phyloP scores from a whole-genome alignment of 2,329 filamentous ascomycete genomes.

The Cladosporium sphaerospermum region DNA sequence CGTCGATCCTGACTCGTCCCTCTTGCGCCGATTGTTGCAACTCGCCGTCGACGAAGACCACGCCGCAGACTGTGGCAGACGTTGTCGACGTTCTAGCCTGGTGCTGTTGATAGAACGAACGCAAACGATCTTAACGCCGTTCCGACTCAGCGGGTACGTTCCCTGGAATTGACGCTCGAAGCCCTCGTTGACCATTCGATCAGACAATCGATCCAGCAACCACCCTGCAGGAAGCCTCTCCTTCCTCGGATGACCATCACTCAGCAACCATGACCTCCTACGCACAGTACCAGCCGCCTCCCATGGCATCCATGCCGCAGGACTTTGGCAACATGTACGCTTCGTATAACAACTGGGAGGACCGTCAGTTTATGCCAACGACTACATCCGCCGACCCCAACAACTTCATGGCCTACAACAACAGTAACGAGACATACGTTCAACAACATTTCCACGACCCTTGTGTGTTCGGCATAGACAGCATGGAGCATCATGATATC shows the following conservation, averaged over 20 bases:
- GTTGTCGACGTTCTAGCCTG: not conserved
- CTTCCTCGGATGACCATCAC: not conserved
- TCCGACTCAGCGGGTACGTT: too few species aligned
- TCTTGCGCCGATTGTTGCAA: not conserved
- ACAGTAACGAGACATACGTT: slow-evolving; percentile 33
- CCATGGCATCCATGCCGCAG: slow-evolving; percentile 22
- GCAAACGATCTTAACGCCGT: too few species aligned
- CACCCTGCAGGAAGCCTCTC: too few species aligned
- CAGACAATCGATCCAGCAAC: not conserved
- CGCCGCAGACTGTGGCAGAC: not conserved
- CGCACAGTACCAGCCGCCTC: slow-evolving; percentile 24
- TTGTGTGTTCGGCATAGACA: too few species aligned
- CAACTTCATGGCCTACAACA: slow-evolving; percentile 21
- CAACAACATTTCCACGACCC: slow-evolving; percentile 11
- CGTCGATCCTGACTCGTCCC: slow-evolving; percentile 7
- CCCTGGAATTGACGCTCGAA: not conserved
- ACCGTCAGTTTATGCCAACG: slow-evolving; percentile 23
- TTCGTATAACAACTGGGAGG: slow-evolving; percentile 24
- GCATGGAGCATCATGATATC: slow-evolving; percentile 17
- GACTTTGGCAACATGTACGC: slow-evolving; percentile 29
- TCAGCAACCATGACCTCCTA: slow-evolving; percentile 25
- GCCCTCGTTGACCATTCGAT: not conserved
- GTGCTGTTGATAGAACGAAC: too few species aligned
- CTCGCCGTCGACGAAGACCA: not conserved
- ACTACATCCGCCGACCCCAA: slow-evolving; percentile 22